A percentile compares a stretch with the other conserved stretches of the same genome.
Conservation (phyloP, 2,329 filamentous ascomycete species). For the Microdochium bolleyi region DNA sequence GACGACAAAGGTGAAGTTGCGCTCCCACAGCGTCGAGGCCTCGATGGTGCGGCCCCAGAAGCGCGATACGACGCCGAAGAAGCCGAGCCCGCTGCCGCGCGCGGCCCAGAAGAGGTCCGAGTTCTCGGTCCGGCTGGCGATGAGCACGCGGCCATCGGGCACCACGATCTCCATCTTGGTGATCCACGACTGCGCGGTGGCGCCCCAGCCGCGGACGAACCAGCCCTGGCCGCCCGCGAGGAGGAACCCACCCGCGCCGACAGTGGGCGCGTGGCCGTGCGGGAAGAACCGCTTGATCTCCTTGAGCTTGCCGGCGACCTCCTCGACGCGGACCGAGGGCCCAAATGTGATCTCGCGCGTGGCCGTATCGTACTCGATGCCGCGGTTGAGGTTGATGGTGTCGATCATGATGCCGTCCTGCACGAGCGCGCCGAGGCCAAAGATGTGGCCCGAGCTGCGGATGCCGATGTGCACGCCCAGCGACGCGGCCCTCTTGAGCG, state of each 20-base stretch:
- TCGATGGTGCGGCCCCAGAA: constrained; percentile 2
- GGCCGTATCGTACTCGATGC: constrained; percentile 7
- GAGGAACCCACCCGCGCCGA: constrained; percentile 15
- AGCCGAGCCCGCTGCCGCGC: constrained; percentile 11
- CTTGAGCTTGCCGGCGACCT: constrained; percentile 3
- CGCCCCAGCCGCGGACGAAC: constrained; percentile 18
- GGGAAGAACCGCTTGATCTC: constrained; percentile 12
- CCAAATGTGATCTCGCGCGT: constrained; percentile 9
- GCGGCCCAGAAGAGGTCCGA: constrained; percentile 13
- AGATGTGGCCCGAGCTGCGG: constrained; percentile 11
- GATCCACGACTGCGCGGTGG: constrained; percentile 13
- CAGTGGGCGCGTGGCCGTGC: constrained; percentile 14
- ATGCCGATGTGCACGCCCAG: constrained; percentile 4
- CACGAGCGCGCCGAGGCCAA: constrained; percentile 7
- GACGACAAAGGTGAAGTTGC: not conserved
- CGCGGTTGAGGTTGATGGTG: constrained; percentile 7
- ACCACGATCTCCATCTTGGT: constrained; percentile 12
- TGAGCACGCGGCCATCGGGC: constrained; percentile 6
- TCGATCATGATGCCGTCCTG: constrained; percentile 11
- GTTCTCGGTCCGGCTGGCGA: constrained; percentile 7
- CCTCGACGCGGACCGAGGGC: constrained; percentile 9
- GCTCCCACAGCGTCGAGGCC: not conserved
- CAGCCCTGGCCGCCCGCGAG: constrained; percentile 18
- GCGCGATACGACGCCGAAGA: constrained; percentile 9
- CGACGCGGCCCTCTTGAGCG: constrained; percentile 1